Conservation (phyloP, 371 early-diverging fungal species). For the Actinomucor elegans region DNA sequence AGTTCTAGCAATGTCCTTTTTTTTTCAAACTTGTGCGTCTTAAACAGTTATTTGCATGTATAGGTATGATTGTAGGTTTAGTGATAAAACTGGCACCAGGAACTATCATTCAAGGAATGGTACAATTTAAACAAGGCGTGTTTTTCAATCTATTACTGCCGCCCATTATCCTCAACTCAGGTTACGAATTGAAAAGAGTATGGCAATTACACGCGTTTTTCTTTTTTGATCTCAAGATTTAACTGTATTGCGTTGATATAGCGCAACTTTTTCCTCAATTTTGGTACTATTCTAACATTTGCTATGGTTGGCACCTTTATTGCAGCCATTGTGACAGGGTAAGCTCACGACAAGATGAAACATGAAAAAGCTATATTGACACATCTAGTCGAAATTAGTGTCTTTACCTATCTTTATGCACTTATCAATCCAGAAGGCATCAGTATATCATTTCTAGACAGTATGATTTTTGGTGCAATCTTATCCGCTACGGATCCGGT, state of each 20-base stretch:
- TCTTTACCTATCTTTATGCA: slow-evolving; percentile 69
- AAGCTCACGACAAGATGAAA: no score
- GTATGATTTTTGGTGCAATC: slow-evolving; percentile 90
- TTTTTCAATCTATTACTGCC: slow-evolving; percentile 95
- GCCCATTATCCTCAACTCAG: slow-evolving; percentile 94
- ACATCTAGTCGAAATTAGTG: slow-evolving; percentile 21
- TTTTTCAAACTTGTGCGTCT: no score
- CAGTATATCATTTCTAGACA: slow-evolving; percentile 78
- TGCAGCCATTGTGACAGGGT: slow-evolving; percentile 87
- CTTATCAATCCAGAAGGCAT: slow-evolving; percentile 69
- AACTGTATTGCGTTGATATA: slow-evolving; percentile 18
- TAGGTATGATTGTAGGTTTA: slow-evolving; percentile 86
- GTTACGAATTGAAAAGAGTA: slow-evolving; percentile 88
- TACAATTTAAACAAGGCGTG: slow-evolving; percentile 87
- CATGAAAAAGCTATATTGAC: background rate
- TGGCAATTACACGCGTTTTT: no score
- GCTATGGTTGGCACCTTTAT: slow-evolving; percentile 92
- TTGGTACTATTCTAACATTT: slow-evolving; percentile 87
- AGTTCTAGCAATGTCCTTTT: no score
- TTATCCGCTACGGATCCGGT: slow-evolving; percentile 97
- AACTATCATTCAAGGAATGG: slow-evolving; percentile 74
- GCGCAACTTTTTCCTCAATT: slow-evolving; percentile 84
- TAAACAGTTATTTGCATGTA: background rate
- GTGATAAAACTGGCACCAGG: slow-evolving; percentile 76
- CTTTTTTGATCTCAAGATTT: no score